Percentiles rank a stretch among this genome's conserved stretches.
Conservation (phyloP, 768 basidiomycete genomes). For the Sarcodon sp. region DNA sequence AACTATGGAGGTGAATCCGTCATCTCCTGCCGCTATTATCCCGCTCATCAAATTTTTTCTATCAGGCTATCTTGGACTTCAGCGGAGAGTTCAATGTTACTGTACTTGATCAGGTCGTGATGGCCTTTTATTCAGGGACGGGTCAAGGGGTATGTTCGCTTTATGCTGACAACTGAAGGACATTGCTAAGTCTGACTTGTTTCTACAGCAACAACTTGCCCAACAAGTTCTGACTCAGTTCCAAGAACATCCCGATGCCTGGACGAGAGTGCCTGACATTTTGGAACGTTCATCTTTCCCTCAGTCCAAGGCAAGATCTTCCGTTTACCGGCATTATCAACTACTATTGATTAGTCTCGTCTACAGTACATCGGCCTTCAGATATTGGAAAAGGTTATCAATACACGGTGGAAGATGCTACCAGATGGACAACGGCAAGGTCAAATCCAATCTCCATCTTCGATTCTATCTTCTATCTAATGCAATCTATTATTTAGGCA, state of each 20-base stretch:
- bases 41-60: neutral
- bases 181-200: slow-evolving; percentile 3
- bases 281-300: slow-evolving; percentile 74
- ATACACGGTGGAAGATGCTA: slow-evolving; percentile 90
- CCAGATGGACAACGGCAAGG: slow-evolving; percentile 92
- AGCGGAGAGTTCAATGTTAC: slow-evolving; percentile 86
- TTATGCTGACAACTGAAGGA: slow-evolving; percentile 2
- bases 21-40: too few relatives aligned
- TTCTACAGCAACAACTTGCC: slow-evolving; percentile 78
- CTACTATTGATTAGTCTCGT: slow-evolving; percentile 4
- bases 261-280: slow-evolving; percentile 94
- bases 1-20: too few relatives aligned
- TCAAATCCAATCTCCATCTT: slow-evolving; percentile 14
- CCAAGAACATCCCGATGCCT: slow-evolving; percentile 92
- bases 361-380: slow-evolving; percentile 88
- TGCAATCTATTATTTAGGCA: slow-evolving; percentile 35
- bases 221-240: slow-evolving; percentile 92
- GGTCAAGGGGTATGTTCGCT: slow-evolving; percentile 61
- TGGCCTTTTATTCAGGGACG: slow-evolving; percentile 77
- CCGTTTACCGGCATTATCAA: slow-evolving; percentile 2
- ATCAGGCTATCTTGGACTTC: slow-evolving; percentile 84
- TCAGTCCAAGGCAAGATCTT: slow-evolving; percentile 64
- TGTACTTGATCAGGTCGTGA: slow-evolving; percentile 88
- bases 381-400: slow-evolving; percentile 92
- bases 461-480: neutral